Percentiles rank a stretch among this genome's conserved stretches.
These are phyloP conservation scores for Verticillium dahliae DNA, from an alignment of 2,329 filamentous ascomycete species.

Conservation along the genomic window DNA sequence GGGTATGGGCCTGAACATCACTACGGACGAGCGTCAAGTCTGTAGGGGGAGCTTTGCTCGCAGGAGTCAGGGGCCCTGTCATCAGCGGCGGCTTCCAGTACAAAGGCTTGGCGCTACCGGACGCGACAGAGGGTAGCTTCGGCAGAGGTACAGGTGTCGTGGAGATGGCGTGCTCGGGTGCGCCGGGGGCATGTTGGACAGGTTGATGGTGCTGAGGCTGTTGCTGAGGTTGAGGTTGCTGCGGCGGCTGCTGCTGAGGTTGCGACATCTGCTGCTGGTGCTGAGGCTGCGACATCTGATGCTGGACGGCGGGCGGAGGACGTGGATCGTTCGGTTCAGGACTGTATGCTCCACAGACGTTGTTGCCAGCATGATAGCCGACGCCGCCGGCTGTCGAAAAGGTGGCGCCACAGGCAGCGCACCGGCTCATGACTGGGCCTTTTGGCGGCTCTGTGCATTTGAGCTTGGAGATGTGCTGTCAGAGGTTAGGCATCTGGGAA, in stretches of 20 bases:
- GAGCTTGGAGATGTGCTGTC: neutral
- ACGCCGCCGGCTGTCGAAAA: neutral
- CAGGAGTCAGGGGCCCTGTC: neutral
- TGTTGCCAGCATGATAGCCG: neutral
- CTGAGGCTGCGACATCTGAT: too few species aligned
- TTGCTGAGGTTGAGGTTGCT: too few species aligned
- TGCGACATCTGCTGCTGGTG: too few species aligned
- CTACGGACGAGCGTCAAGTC: neutral
- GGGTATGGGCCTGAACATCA: neutral
- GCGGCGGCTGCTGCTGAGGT: too few species aligned
- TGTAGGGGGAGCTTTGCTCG: neutral
- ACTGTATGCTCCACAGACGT: neutral
- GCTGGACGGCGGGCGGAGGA: neutral
- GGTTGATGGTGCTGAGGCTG: too few species aligned
- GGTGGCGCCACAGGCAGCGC: neutral
- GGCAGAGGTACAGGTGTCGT: neutral
- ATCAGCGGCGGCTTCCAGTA: neutral
- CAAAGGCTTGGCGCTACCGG: neutral
- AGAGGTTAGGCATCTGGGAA: neutral
- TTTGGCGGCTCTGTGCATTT: neutral
- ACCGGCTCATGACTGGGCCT: neutral
- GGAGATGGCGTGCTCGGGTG: neutral
- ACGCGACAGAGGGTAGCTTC: neutral
- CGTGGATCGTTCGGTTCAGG: neutral
- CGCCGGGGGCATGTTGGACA: neutral